Evolutionary conservation across 805 yeast genomes (phyloP).

Genomic region (Debaryomyces hansenii): DNA sequence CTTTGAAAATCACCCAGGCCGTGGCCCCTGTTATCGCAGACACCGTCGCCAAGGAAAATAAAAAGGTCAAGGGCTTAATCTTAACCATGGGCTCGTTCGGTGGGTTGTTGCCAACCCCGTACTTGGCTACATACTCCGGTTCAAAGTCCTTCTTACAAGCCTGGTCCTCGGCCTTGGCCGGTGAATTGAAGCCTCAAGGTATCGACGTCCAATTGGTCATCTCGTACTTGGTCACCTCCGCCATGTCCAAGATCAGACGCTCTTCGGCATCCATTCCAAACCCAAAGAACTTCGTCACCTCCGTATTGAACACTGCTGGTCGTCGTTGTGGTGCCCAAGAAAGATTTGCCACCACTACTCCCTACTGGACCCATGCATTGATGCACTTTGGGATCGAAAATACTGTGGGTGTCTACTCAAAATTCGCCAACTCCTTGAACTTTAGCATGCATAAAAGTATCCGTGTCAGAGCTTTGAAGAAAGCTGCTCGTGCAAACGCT

Average conservation of each 20-base stretch:
- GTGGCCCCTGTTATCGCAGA: constrained; percentile 68
- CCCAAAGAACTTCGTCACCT: constrained; percentile 75
- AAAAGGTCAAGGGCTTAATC: constrained; percentile 65
- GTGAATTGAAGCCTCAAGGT: constrained; percentile 67
- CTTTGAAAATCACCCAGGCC: constrained; percentile 80
- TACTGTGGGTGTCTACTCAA: constrained; percentile 80
- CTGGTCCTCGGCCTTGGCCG: constrained; percentile 88
- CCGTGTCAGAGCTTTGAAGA: constrained; percentile 79
- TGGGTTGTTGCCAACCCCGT: constrained; percentile 90
- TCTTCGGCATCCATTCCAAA: constrained; percentile 75
- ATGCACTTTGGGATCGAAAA: constrained; percentile 81
- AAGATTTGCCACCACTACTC: constrained; percentile 81
- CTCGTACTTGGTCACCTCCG: constrained; percentile 89
- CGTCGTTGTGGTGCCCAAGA: constrained; percentile 92
- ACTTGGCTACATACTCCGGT: constrained; percentile 91
- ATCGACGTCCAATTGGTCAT: constrained; percentile 85
- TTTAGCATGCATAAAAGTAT: constrained; percentile 75
- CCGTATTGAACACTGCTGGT: constrained; percentile 70
- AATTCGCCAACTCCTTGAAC: constrained; percentile 67
- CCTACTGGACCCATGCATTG: constrained; percentile 91
- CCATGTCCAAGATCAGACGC: constrained; percentile 91
- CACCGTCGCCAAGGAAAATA: constrained; percentile 44
- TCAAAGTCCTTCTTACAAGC: constrained; percentile 92
- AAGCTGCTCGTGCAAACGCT: constrained; percentile 50
- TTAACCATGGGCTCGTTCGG: constrained; percentile 97